Base-by-base conservation (phyloP, 441 rosid genomes). In the Eutrema salsugineum region DNA sequence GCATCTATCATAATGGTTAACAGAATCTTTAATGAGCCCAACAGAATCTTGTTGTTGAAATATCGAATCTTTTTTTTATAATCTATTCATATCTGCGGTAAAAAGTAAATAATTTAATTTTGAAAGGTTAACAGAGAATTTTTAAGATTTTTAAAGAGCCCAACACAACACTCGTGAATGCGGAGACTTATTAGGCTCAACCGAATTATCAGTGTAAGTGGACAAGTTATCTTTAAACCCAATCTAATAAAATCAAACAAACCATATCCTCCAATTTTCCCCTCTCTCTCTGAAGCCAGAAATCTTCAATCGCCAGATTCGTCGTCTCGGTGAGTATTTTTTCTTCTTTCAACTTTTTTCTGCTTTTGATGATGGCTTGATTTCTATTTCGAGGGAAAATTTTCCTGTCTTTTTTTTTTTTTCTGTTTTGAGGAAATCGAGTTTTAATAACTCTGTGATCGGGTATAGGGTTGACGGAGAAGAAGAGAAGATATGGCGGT, bases 401-500 rank as follows among this genome's bases (percentile, higher is more conserved):
- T 24, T 51, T 19, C 9, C 11, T 8, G 2, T 7, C 28, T 40
- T 19, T 28, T 66, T 44, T 17, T 3, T 1, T 19, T 28, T 66
- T 44, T 17, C 6, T 3, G 15, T 62, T 62, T 20, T 30, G 8
- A n/a, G 16, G 53, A 33, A 72, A 46, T 72, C 11, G 35, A 16
- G 9, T 71, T 9, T 6, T 22, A 11, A 11, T 24, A 38, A 14
- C 16, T n/a, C 4, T 59, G 33, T 19, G 54, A 49, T 73, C 5
- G 15, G 40, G 1, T 73, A 1, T 1, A 54, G 62, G 36, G 11
- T 63, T 16, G 6, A 22, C 19, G 58, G 32, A 36, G 50, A 36
- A 38, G 64, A 62, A 43, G 39, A 11, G n/a, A 15, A 19, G 11
- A 65, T 0, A 92, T 92, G 98, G 90, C 89, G 68, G 75, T 86